Evolutionary conservation across 2,329 filamentous ascomycete genomes (phyloP).

Genomic region (Arthrobotrys sinensis): DNA sequence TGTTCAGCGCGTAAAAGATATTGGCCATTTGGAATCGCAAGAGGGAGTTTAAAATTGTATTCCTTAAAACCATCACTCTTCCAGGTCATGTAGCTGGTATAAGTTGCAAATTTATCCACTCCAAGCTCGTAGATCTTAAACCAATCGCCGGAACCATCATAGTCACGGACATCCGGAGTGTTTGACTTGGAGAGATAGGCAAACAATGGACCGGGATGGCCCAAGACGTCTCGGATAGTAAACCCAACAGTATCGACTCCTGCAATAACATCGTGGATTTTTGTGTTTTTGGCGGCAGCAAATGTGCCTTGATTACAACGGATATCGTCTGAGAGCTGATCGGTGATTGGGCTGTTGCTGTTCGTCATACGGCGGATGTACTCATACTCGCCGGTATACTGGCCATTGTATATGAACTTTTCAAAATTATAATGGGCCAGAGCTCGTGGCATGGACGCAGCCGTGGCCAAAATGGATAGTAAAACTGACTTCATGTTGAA

Average conservation of each 20-base stretch:
- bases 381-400: conserved; percentile 68
- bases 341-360: conserved; percentile 67
- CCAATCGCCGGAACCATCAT: conserved; percentile 67
- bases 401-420: conserved; percentile 69
- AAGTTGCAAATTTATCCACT: not conserved
- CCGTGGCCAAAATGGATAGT: conserved; percentile 41
- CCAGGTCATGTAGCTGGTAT: conserved; percentile 61
- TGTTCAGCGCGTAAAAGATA: conserved; percentile 70
- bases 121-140: conserved; percentile 67
- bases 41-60: conserved; percentile 67
- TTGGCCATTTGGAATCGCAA: conserved; percentile 67
- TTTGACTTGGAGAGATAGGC: conserved; percentile 68
- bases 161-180: conserved; percentile 62
- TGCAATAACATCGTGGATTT: conserved; percentile 66
- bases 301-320: conserved; percentile 69
- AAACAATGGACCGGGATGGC: conserved; percentile 69
- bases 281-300: conserved; percentile 66
- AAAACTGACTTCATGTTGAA: conserved; percentile 53
- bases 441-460: conserved; percentile 44
- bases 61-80: conserved; percentile 55
- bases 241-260: conserved; percentile 65
- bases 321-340: conserved; percentile 67
- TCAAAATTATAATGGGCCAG: conserved; percentile 64
- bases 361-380: conserved; percentile 70
- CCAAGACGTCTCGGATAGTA: conserved; percentile 60